These are phyloP conservation scores for Yamadazyma diddensiae DNA, from an alignment of 1,139 yeast genomes.

Conservation along the genomic window DNA sequence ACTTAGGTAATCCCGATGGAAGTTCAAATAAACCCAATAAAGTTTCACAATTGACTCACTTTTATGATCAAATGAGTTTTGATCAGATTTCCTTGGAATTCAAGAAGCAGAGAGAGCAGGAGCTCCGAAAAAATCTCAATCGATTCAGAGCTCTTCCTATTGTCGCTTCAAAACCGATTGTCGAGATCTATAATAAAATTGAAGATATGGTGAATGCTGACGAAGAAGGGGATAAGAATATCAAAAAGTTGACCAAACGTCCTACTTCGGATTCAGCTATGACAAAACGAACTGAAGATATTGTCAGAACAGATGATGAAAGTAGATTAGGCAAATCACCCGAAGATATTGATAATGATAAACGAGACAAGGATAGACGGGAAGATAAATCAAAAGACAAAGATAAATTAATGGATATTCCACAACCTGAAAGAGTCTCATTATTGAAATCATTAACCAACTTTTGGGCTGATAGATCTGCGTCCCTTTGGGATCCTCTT, in stretches of 20 bases:
- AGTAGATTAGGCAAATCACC: background rate
- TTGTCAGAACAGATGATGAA: constrained; percentile 4
- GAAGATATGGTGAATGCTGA: constrained; percentile 73
- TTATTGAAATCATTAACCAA: constrained; percentile 80
- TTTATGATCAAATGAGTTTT: constrained; percentile 74
- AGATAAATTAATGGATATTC: constrained; percentile 18
- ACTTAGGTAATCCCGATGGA: background rate
- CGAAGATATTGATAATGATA: constrained; percentile 5
- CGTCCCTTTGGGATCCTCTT: constrained; percentile 92
- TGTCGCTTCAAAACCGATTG: constrained; percentile 79
- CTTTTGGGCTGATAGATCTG: constrained; percentile 97
- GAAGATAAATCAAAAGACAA: constrained; percentile 12
- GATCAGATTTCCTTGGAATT: constrained; percentile 83
- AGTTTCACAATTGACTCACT: constrained; percentile 64
- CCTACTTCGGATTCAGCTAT: constrained; percentile 6
- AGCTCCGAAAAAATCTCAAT: constrained; percentile 57
- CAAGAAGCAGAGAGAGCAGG: constrained; percentile 81
- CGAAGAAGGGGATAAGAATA: constrained; percentile 15
- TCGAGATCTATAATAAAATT: constrained; percentile 85
- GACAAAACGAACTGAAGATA: constrained; percentile 2
- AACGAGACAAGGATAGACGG: constrained; percentile 7
- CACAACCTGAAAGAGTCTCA: constrained; percentile 66
- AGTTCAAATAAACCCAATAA: constrained; percentile 13
- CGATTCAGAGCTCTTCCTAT: constrained; percentile 75
- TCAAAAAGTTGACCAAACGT: constrained; percentile 4